Evolutionary conservation across 2,329 filamentous ascomycete genomes (phyloP), one percentile per base, ranked within the genome.

Genomic region (Sporothrix brunneoviolacea): DNA sequence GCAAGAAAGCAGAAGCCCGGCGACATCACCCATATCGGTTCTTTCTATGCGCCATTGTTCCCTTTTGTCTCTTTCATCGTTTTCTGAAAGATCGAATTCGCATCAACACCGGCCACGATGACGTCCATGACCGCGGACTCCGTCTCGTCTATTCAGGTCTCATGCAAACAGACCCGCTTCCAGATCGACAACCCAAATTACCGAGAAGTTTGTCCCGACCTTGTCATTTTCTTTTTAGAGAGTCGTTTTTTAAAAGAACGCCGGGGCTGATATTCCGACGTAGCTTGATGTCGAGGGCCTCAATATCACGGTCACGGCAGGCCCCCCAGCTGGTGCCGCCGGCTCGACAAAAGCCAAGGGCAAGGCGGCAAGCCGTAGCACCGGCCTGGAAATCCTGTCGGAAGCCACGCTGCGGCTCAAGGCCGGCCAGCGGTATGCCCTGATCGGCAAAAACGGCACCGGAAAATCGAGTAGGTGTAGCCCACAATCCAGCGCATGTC

Each of bases 361-460:
- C 24, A 83, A 78, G 60, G 64, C 60, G 54, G 75, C 61, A 64
- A 71, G 59, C 32, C 72, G 63, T 39, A 55, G 60, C 10, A 69
- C 73, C 4, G 75, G 75, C 9, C 66, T 74, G n/a, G 88, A 93
- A 63, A 77, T 94, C 6, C 71, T 94, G 3, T 72, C 72, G 9
- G 80, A 85, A 63, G 85, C 84, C 1, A 82, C 82, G 51, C 68
- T 94, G 32, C 79, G 82, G 21, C 68, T 94, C 3, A 87, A 91
- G 57, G 79, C 82, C 44, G 84, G 86, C 0, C 74, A 82, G 40
- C 76, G 86, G 54, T 94, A 94, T 71, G 88, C 87, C 0, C 71
- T 94, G 2, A 73, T 91, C 18, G 89, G 88, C 0, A 76, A 86
- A 7, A 94, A 94, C 66, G 88, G 88, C 1, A 85, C 83, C 2